Base-by-base conservation (phyloP, 345 rosid genomes). In the Syzygium aromaticum region DNA sequence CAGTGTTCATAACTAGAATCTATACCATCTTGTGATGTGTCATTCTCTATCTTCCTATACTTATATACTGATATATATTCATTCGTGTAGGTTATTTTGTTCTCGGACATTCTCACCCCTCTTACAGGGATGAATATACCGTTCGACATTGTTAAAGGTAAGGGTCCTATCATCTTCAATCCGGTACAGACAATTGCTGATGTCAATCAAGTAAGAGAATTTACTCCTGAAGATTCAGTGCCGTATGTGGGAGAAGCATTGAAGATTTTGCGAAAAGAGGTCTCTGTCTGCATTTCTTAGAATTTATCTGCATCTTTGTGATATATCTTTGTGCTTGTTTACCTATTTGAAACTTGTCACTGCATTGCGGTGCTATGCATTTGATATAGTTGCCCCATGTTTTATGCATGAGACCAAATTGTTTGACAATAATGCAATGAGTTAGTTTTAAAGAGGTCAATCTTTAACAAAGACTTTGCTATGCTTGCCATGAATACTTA, bases 111-210 rank as follows among this genome's bases (percentile, higher is more conserved):
- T 90, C 95, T 98, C 84, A 98, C 99, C 84, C 98, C 99, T 84
- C 97, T 98, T 89, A 91, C 99, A 78, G 99, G 99, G 90, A 98
- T 98, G 99, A 98, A 98, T 91, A 95, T 98, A 92, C 99, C 99
- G 85, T 98, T 98, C 77, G 99, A 98, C 90, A 96, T 98, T 91
- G 94, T 96, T 87, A 96, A 96, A 92, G 99, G 99, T 14, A 98
- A 95, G 91, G 99, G 99, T 90, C 99, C 96, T 49, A 90, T 96
- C 84, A 96, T 98, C 89, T 96, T 95, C 77, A 89, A 95, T 85
- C 99, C 99, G 46, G 90, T 96, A n/a, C 91, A 90, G 30, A 91
- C 95, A 59, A 92, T 95, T 87, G 90, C 90, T n/a, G 96, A 95
- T 84, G 98, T 96, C 67, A 93, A 91, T 91, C 90, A 90, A 94